Evolutionary conservation across 164 flowering plant species (phyloP).

Genomic region (Saururus chinensis): DNA sequence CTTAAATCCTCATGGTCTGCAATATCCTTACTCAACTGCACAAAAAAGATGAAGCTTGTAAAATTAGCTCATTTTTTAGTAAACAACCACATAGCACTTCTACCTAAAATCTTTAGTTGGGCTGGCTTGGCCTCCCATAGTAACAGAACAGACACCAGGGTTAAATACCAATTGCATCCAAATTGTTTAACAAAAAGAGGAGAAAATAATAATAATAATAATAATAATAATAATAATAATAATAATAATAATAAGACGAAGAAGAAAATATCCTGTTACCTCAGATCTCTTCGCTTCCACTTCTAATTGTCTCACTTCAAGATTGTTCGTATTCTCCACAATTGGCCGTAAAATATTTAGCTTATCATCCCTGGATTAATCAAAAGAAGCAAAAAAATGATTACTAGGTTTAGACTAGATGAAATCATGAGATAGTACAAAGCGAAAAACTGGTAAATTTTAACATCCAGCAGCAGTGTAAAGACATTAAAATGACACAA

Average conservation of each 20-base stretch:
- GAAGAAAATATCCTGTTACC: slow-evolving; percentile 28
- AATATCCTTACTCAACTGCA: slow-evolving; percentile 66
- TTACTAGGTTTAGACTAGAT: background rate
- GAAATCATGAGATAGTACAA: too few species aligned
- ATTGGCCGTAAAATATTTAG: slow-evolving; percentile 33
- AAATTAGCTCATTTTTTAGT: too few species aligned
- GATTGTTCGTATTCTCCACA: slow-evolving; percentile 28
- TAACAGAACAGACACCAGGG: too few species aligned
- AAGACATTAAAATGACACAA: too few species aligned
- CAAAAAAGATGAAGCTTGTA: too few species aligned
- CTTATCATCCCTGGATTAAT: slow-evolving; percentile 40
- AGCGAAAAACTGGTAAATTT: too few species aligned
- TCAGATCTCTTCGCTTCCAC: slow-evolving; percentile 43
- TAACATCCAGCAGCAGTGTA: too few species aligned
- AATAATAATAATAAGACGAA: too few species aligned
- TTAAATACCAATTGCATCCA: background rate
- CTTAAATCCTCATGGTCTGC: slow-evolving; percentile 34
- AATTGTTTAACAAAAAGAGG: background rate
- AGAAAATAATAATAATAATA: too few species aligned
- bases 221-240: too few species aligned
- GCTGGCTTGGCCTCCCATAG: background rate
- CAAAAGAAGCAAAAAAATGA: background rate
- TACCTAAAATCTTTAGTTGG: background rate
- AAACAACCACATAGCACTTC: background rate
- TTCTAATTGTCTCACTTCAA: slow-evolving; percentile 34